Percentiles rank a stretch among this genome's conserved stretches.
Conservation (phyloP, 2,329 filamentous ascomycete genomes). For the Coccinonectria pachysandricola region DNA sequence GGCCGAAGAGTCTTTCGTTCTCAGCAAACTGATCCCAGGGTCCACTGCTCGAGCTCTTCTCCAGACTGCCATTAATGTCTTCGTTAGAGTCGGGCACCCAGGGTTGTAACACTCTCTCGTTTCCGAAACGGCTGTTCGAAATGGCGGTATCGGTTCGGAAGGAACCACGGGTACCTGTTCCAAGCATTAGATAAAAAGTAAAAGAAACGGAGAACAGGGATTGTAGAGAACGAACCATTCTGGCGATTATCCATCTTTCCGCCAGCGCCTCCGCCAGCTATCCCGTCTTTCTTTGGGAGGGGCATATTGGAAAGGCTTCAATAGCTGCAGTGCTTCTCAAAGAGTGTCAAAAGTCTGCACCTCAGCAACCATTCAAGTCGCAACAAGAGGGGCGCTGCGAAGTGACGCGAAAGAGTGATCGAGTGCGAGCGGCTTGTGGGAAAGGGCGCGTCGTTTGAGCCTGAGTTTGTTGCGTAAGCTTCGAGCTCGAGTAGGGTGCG, state of each 20-base stretch:
- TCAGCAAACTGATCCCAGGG: slow-evolving; percentile 90
- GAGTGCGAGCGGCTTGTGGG: too few species aligned
- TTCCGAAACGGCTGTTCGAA: slow-evolving; percentile 58
- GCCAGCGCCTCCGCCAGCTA: slow-evolving; percentile 20
- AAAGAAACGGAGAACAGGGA: too few species aligned
- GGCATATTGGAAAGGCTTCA: slow-evolving; percentile 24
- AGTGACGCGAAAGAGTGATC: slow-evolving; percentile 8
- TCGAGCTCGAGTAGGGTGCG: too few species aligned
- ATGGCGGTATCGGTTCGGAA: slow-evolving; percentile 89
- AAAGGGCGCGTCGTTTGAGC: too few species aligned
- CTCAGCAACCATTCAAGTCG: slow-evolving; percentile 17
- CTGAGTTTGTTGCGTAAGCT: too few species aligned
- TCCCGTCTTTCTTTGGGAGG: slow-evolving; percentile 29
- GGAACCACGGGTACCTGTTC: slow-evolving; percentile 49
- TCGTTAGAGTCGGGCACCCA: slow-evolving; percentile 64
- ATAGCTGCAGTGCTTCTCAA: slow-evolving; percentile 15
- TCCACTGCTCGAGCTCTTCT: slow-evolving; percentile 39
- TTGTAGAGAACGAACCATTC: slow-evolving; percentile 24
- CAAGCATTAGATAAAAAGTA: slow-evolving; percentile 6
- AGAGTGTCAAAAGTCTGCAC: slow-evolving; percentile 12
- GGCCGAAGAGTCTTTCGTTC: slow-evolving; percentile 79
- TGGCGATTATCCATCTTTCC: slow-evolving; percentile 23
- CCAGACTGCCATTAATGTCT: slow-evolving; percentile 60
- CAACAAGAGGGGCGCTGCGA: slow-evolving; percentile 8
- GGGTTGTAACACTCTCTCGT: slow-evolving; percentile 66